Evolutionary conservation across 1,284 basidiomycete species (phyloP).

Genomic region (Sporisorium reilianum): DNA sequence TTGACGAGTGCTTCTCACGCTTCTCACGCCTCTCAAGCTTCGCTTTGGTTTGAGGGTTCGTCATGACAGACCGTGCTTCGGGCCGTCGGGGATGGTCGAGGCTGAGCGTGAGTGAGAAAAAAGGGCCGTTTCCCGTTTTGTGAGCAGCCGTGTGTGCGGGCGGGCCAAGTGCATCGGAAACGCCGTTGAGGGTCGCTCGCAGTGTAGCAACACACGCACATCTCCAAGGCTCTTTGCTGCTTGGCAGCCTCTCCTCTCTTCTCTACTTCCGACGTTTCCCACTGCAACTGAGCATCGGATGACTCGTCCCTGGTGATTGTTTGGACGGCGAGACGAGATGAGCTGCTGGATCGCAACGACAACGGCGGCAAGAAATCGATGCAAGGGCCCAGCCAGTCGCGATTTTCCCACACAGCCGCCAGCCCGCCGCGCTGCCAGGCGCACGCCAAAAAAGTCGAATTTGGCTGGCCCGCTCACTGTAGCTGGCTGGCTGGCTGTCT

Average conservation of each 20-base stretch:
- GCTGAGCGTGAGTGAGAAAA: neutral
- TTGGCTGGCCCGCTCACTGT: no score
- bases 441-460: neutral
- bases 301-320: neutral
- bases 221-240: neutral
- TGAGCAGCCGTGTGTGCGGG: no score
- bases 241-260: neutral
- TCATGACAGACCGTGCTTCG: no score
- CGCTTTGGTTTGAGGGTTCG: no score
- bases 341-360: neutral
- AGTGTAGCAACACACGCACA: neutral
- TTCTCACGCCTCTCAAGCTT: neutral
- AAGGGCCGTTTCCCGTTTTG: neutral
- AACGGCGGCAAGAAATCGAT: neutral
- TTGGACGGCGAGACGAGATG: neutral
- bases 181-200: neutral
- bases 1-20: neutral
- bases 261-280: neutral
- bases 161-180: neutral
- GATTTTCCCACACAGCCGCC: neutral
- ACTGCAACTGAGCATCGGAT: neutral
- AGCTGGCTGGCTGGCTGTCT: no score
- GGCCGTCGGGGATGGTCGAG: neutral
- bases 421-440: no score
- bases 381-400: conserved; percentile 10